These are phyloP conservation scores for Escovopsis sp. DNA, from an alignment of 2,329 filamentous ascomycete genomes.

Conservation along the genomic window DNA sequence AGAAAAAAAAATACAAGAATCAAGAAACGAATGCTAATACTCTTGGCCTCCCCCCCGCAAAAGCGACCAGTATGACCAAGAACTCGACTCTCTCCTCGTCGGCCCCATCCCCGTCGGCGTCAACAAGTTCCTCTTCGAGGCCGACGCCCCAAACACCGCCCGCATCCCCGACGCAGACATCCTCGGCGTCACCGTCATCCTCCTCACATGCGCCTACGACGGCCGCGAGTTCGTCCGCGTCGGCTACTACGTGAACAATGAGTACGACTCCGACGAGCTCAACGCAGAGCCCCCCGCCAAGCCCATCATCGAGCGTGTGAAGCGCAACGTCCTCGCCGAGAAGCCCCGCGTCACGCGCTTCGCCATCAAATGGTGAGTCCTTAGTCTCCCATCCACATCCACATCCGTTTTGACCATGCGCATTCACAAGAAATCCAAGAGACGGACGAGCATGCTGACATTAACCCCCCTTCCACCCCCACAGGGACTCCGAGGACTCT, in stretches of 20 bases:
- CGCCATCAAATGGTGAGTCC: slow-evolving; percentile 95
- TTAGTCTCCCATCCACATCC: too few relatives aligned
- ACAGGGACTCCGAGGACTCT: slow-evolving; percentile 92
- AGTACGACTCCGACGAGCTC: slow-evolving; percentile 87
- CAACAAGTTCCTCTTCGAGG: slow-evolving; percentile 98
- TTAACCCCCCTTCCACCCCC: slow-evolving; percentile 2
- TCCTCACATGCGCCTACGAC: slow-evolving; percentile 93
- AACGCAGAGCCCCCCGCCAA: slow-evolving; percentile 81
- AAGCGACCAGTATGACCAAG: slow-evolving; percentile 93
- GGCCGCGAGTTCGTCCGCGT: slow-evolving; percentile 93
- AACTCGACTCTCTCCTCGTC: slow-evolving; percentile 91
- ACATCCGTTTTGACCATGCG: too few relatives aligned
- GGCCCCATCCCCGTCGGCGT: slow-evolving; percentile 95
- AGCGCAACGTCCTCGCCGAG: slow-evolving; percentile 84
- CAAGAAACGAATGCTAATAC: too few relatives aligned
- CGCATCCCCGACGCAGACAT: slow-evolving; percentile 92
- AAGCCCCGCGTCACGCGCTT: slow-evolving; percentile 97
- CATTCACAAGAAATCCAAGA: too few relatives aligned
- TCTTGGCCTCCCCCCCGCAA: slow-evolving; percentile 3
- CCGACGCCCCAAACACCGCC: slow-evolving; percentile 76
- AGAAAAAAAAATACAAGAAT: too few relatives aligned
- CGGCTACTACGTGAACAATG: slow-evolving; percentile 99
- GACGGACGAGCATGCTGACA: too few relatives aligned
- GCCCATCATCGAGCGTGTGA: slow-evolving; percentile 82
- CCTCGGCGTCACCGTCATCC: slow-evolving; percentile 89